Evolutionary conservation across 1,284 basidiomycete genomes (phyloP).

Genomic region (Xerocomus nothofagi): DNA sequence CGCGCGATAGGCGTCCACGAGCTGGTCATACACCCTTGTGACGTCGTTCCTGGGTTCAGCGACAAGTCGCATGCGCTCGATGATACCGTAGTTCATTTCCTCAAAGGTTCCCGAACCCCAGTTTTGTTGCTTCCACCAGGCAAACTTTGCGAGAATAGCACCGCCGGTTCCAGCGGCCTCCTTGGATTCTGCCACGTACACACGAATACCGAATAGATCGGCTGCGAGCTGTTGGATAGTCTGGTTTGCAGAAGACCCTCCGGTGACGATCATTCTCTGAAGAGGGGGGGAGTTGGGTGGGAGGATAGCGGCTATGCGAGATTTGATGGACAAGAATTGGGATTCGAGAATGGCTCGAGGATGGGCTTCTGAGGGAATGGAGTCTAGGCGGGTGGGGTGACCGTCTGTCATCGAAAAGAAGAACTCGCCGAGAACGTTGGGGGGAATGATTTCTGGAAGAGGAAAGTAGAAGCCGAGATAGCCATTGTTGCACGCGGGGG

Average conservation of each 20-base stretch:
- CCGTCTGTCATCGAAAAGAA: neutral
- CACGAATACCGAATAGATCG: conserved; percentile 56
- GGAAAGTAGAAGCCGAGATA: conserved; percentile 9
- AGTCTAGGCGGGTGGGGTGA: conserved; percentile 19
- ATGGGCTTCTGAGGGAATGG: conserved; percentile 53
- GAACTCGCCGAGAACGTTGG: conserved; percentile 6
- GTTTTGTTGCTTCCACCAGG: conserved; percentile 59
- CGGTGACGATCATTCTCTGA: conserved; percentile 73
- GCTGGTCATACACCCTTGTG: conserved; percentile 2
- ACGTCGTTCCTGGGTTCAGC: conserved; percentile 3
- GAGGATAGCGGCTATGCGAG: conserved; percentile 67
- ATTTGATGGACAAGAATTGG: conserved; percentile 79
- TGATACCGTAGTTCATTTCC: neutral
- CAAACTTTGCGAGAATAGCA: conserved; percentile 65
- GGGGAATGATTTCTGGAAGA: conserved; percentile 10
- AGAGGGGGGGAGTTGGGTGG: conserved; percentile 58
- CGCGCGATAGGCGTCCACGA: neutral
- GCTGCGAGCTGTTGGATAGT: conserved; percentile 77
- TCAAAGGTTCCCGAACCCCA: conserved; percentile 26
- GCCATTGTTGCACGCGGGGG: conserved; percentile 1
- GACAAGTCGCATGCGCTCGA: conserved; percentile 7
- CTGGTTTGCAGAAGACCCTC: conserved; percentile 77
- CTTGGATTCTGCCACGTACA: conserved; percentile 53
- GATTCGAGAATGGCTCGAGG: conserved; percentile 86
- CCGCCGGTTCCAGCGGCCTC: conserved; percentile 74